A percentile compares a stretch with the other conserved stretches of the same genome.
Evolutionary conservation across 805 yeast genomes (phyloP).

Genomic region (Saccharomycopsis vini): DNA sequence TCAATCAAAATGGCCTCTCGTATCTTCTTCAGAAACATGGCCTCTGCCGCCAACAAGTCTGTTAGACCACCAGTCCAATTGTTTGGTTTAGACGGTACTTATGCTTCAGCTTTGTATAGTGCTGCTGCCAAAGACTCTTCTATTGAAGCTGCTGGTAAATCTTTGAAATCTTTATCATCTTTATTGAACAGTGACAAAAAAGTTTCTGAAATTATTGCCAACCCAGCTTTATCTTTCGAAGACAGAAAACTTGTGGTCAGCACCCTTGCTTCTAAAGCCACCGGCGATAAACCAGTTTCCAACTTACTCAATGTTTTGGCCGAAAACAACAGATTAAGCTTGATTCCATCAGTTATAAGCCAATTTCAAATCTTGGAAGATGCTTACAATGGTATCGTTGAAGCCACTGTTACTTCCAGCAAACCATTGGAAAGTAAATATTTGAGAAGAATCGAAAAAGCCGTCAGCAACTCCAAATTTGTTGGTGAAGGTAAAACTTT

Average conservation of each 20-base stretch:
- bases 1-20: slow-evolving; percentile 45
- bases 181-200: slow-evolving; percentile 55
- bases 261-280: slow-evolving; percentile 38
- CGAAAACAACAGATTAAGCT: slow-evolving; percentile 84
- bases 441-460: slow-evolving; percentile 66
- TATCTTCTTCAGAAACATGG: slow-evolving; percentile 61
- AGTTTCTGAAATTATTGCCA: slow-evolving; percentile 50
- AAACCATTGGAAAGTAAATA: slow-evolving; percentile 74
- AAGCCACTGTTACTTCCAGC: slow-evolving; percentile 87
- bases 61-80: slow-evolving; percentile 87
- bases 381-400: slow-evolving; percentile 86
- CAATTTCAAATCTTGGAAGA: slow-evolving; percentile 74
- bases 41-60: slow-evolving; percentile 56
- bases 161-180: slow-evolving; percentile 49
- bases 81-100: slow-evolving; percentile 93
- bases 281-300: slow-evolving; percentile 60
- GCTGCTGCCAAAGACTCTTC: slow-evolving; percentile 82
- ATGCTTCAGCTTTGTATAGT: slow-evolving; percentile 88
- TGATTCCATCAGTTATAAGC: slow-evolving; percentile 54
- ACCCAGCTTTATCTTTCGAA: slow-evolving; percentile 73
- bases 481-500: slow-evolving; percentile 84
- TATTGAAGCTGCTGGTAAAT: slow-evolving; percentile 57
- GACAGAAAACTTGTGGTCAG: slow-evolving; percentile 69
- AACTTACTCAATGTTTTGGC: slow-evolving; percentile 82
- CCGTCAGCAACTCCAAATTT: slow-evolving; percentile 67